Evolutionary conservation across 768 basidiomycete species (phyloP).

Genomic region (Baorangia bicolor): DNA sequence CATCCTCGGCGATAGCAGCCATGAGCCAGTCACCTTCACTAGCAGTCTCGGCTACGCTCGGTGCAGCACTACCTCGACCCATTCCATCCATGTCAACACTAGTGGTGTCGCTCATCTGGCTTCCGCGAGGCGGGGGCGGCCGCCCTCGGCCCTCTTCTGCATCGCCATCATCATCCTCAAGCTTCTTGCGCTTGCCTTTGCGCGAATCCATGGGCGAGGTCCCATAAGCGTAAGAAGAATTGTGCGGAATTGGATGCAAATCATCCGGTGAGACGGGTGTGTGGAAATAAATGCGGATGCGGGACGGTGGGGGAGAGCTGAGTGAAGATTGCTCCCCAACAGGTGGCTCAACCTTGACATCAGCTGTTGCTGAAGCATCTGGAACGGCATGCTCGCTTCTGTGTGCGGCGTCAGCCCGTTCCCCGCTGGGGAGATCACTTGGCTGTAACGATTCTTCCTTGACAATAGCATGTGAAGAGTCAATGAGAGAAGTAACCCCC

Average conservation of each 20-base stretch:
- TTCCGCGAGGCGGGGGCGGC: conserved; percentile 55
- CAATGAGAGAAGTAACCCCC: conserved; percentile 30
- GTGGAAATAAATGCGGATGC: conserved; percentile 91
- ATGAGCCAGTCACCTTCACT: conserved; percentile 88
- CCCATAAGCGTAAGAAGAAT: conserved; percentile 39
- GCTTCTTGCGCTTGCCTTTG: conserved; percentile 86
- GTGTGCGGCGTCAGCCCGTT: conserved; percentile 17
- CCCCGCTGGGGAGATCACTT: conserved; percentile 19
- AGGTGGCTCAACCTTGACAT: conserved; percentile 33
- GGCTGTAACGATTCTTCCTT: conserved; percentile 32
- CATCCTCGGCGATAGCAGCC: conserved; percentile 80
- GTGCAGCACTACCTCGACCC: conserved; percentile 60
- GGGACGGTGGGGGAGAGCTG: conserved; percentile 60
- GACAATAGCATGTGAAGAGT: conserved; percentile 32
- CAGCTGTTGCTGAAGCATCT: conserved; percentile 32
- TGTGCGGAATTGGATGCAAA: conserved; percentile 69
- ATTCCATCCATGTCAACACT: conserved; percentile 57
- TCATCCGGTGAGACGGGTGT: conserved; percentile 84
- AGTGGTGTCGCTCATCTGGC: conserved; percentile 50
- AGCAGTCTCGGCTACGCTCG: conserved; percentile 57
- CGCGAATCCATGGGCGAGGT: conserved; percentile 56
- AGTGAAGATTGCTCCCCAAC: conserved; percentile 31
- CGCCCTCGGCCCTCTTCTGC: conserved; percentile 67
- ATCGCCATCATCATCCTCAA: conserved; percentile 86
- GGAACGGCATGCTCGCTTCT: conserved; percentile 21